Base-by-base conservation (phyloP, 805 yeast genomes). In the Geotrichum ghanense region DNA sequence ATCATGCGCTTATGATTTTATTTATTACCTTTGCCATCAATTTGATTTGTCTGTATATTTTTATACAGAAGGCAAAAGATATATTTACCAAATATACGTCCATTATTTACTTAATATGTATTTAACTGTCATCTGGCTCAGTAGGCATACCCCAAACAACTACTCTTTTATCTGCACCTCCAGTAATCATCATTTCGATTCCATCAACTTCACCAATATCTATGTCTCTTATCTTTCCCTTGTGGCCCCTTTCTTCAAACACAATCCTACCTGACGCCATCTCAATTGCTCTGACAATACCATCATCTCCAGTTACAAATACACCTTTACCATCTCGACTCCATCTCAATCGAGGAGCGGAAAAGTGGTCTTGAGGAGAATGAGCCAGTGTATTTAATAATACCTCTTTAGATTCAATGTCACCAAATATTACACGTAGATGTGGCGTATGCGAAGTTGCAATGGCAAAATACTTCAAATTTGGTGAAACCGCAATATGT, bases 371-470 rank as follows among this genome's bases (percentile, higher is more conserved):
- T 59, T 83, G 89, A 1, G 87, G 85, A 1, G 83, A 68, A 49
- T 70, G 50, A 0, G 85, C 71, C 51, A 68, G 71, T 45, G 66
- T 56, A 43, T 74, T 75, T 3, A 71, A 63, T 16, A 70, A 49
- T 3, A 75, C 65, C n/a, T 58, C 43, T 7, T 66, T 51, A 19
- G 44, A 37, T 7, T 51, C 59, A 14, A 51, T 45, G 21, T 50
- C 59, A 0, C 79, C 69, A 0, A 83, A 60, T 1, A 86, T 71
- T 10, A 83, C 52, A 52, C 95, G 62, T 84, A 83, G 76, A 55
- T 70, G 82, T 3, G 95, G 95, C 12, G 75, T 72, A 55, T 85
- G 90, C 1, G 88, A 79, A 0, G 95, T 86, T 5, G 83, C 72
- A 0, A 81, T 78, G 14, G 82, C 56, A 24, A 40, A 24, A 20